Evolutionary conservation across 176 grass and related monocot species (phyloP).

Genomic region (Triticum turgidum): DNA sequence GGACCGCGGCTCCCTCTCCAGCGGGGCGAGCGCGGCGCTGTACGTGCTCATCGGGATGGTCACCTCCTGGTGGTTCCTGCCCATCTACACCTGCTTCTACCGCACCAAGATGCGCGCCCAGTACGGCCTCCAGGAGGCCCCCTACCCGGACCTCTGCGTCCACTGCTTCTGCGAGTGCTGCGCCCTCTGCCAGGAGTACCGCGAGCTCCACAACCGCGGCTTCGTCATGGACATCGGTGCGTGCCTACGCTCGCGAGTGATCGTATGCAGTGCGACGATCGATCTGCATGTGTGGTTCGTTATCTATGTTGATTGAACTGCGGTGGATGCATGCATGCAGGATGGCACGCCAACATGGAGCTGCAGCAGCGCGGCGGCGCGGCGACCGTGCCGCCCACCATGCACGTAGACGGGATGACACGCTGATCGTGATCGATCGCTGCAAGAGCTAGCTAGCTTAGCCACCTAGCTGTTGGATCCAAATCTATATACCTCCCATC

Average conservation of each 20-base stretch:
- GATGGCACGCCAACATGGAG: neutral
- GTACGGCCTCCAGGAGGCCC: slow-evolving; percentile 3
- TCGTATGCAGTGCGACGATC: no score
- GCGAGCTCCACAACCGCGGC: neutral
- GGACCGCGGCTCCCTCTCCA: neutral
- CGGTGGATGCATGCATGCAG: neutral
- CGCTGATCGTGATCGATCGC: neutral
- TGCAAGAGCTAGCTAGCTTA: neutral
- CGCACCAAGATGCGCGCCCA: slow-evolving; percentile 8
- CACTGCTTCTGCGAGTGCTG: neutral
- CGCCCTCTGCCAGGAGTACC: slow-evolving; percentile 4
- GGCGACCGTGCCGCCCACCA: neutral
- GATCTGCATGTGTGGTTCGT: no score
- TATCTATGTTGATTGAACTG: neutral
- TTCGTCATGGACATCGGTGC: slow-evolving; percentile 18
- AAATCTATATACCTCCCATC: neutral
- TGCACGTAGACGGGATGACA: neutral
- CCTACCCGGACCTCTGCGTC: neutral
- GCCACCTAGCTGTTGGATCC: neutral
- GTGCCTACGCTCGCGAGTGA: neutral
- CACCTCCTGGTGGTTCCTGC: neutral
- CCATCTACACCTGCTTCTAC: neutral
- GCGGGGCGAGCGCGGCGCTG: neutral
- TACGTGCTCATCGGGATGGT: neutral
- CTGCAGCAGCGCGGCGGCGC: neutral